phyloP scores from a whole-genome alignment of 2,329 filamentous ascomycete species.

The Epichloe typhina region DNA sequence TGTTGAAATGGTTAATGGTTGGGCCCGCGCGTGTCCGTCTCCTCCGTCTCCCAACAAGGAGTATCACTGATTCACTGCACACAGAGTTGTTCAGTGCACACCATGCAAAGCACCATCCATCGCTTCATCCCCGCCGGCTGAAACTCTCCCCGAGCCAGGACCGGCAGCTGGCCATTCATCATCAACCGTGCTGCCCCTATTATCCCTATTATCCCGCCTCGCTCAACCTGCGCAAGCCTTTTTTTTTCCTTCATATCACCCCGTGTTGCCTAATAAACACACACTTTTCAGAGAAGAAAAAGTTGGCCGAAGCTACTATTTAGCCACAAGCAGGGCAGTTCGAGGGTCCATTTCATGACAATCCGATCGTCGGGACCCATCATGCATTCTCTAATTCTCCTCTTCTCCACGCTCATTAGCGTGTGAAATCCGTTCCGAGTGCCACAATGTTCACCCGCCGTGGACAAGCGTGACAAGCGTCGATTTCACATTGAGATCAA shows the following conservation, averaged over 20 bases:
- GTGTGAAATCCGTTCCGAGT: too few relatives aligned
- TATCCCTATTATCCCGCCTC: too few relatives aligned
- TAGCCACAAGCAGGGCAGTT: neutral
- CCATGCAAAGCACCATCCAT: too few relatives aligned
- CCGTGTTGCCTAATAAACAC: neutral
- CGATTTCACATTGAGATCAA: too few relatives aligned
- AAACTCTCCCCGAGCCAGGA: neutral
- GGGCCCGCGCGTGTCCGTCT: neutral
- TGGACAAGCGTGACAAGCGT: neutral
- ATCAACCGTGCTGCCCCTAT: neutral
- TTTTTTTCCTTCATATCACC: neutral
- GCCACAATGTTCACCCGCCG: neutral
- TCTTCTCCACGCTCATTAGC: too few relatives aligned
- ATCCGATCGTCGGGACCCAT: neutral
- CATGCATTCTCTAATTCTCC: neutral
- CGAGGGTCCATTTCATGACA: neutral
- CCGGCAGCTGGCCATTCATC: neutral
- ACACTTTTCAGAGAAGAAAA: neutral
- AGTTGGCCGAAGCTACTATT: constrained; percentile 1
- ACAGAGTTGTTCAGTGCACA: too few relatives aligned
- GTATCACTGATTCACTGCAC: too few relatives aligned
- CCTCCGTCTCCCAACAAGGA: too few relatives aligned
- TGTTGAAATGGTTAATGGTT: neutral
- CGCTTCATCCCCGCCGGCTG: too few relatives aligned
- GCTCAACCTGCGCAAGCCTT: neutral